phyloP scores from a whole-genome alignment of 441 rosid genomes.

The Isatis lusitanica region DNA sequence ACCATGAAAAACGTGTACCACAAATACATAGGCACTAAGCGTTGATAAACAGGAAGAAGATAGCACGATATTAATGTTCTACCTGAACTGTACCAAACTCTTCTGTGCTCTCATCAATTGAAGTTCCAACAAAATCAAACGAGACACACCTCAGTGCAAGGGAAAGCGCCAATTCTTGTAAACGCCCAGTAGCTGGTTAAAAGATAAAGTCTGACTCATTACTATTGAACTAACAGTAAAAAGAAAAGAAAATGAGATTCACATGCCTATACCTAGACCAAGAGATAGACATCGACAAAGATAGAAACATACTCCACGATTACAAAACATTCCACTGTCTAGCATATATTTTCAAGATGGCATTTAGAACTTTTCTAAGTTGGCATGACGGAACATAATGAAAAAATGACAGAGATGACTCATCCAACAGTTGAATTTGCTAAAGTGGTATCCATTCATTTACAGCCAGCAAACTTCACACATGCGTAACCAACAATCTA shows the following conservation, averaged over 20 bases:
- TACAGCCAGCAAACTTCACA: constrained; percentile 11
- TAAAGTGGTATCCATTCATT: constrained; percentile 11
- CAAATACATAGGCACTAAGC: background rate
- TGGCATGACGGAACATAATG: constrained; percentile 8
- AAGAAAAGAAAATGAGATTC: background rate
- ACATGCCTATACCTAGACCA: constrained; percentile 12
- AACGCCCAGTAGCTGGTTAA: constrained; percentile 61
- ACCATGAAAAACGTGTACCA: constrained; percentile 9
- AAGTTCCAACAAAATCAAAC: constrained; percentile 97
- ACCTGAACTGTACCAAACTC: constrained; percentile 99
- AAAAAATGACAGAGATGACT: constrained; percentile 12
- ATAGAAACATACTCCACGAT: background rate
- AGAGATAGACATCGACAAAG: constrained; percentile 13
- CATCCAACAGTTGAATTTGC: background rate
- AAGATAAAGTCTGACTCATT: constrained; percentile 19
- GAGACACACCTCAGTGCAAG: constrained; percentile 94
- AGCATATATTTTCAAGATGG: constrained; percentile 6
- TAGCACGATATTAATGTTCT: constrained; percentile 4
- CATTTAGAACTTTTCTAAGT: constrained; percentile 1
- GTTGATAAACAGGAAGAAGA: constrained; percentile 11
- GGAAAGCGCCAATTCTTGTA: constrained; percentile 95
- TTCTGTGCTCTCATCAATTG: constrained; percentile 96
- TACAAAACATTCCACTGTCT: constrained; percentile 6
- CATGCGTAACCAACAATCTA: background rate
- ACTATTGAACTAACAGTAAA: background rate